Conservation (phyloP, 73 alveolate genomes). For the Symbiodinium natans region DNA sequence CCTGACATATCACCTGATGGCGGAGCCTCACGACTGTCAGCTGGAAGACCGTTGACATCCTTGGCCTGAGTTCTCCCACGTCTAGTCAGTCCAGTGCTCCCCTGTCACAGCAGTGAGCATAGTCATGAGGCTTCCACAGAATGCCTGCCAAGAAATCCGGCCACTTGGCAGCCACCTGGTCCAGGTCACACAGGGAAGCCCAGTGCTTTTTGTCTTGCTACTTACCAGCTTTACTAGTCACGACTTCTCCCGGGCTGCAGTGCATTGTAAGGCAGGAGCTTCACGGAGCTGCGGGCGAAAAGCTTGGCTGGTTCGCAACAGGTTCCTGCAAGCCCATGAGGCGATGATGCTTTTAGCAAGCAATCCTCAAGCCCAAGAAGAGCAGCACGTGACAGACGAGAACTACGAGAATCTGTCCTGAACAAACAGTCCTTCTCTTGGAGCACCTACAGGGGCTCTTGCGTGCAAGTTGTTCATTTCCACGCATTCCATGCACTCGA, state of each 20-base stretch:
- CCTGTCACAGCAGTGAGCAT: neutral
- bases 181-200: too few species aligned
- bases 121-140: neutral
- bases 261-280: neutral
- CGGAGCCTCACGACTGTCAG: conserved; percentile 43
- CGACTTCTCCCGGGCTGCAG: neutral
- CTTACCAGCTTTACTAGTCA: neutral
- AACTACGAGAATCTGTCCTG: conserved; percentile 13
- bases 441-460: conserved; percentile 23
- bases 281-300: conserved; percentile 67
- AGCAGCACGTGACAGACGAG: too few species aligned
- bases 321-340: conserved; percentile 12
- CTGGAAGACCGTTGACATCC: conserved; percentile 87
- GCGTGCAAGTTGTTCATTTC: neutral
- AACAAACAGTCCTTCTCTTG: conserved; percentile 80
- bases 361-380: too few species aligned
- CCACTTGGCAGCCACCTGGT: conserved; percentile 80
- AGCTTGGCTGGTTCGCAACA: conserved; percentile 51
- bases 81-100: too few species aligned
- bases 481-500: neutral
- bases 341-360: neutral
- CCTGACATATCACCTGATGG: neutral
- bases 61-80: conserved; percentile 14
- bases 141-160: conserved; percentile 70
- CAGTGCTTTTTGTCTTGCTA: too few species aligned